Conservation (phyloP, 225 moss, liverwort and hornwort species). For the Physcomitrium patens region DNA sequence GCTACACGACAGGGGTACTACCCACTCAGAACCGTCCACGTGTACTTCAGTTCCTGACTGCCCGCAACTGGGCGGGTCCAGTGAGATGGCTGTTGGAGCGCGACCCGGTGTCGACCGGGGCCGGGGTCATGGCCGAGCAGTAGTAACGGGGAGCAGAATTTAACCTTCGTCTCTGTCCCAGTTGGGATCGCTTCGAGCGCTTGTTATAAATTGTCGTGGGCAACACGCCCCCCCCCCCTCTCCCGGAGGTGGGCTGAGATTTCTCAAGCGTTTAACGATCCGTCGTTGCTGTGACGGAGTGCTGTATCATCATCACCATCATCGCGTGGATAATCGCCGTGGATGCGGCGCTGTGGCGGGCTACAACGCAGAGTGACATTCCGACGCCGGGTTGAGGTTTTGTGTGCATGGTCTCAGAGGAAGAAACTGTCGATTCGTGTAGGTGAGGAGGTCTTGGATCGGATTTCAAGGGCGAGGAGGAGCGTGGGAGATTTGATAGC, state of each 20-base stretch:
- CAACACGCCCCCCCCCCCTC: too few relatives aligned
- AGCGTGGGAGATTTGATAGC: not conserved
- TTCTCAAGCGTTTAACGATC: too few relatives aligned
- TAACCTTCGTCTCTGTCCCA: slow-evolving; percentile 22
- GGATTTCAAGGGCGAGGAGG: not conserved
- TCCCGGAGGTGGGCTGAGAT: too few relatives aligned
- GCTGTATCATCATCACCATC: too few relatives aligned
- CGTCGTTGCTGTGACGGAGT: too few relatives aligned
- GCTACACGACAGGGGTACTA: not conserved
- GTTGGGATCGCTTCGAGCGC: too few relatives aligned
- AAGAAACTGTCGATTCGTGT: slow-evolving; percentile 32
- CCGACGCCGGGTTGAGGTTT: not conserved
- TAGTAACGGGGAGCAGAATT: not conserved
- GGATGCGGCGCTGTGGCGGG: too few relatives aligned
- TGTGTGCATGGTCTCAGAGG: slow-evolving; percentile 24
- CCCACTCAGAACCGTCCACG: not conserved
- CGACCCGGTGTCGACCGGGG: slow-evolving; percentile 4
- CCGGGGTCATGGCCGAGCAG: not conserved
- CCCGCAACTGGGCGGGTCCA: slow-evolving; percentile 30
- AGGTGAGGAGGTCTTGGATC: slow-evolving; percentile 38
- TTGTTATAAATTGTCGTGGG: too few relatives aligned
- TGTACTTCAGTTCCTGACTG: not conserved
- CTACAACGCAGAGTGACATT: too few relatives aligned
- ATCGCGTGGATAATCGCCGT: too few relatives aligned
- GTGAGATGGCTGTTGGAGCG: slow-evolving; percentile 57